Evolutionary conservation across 768 basidiomycete species (phyloP).

Genomic region (Xanthoconium stramineum): DNA sequence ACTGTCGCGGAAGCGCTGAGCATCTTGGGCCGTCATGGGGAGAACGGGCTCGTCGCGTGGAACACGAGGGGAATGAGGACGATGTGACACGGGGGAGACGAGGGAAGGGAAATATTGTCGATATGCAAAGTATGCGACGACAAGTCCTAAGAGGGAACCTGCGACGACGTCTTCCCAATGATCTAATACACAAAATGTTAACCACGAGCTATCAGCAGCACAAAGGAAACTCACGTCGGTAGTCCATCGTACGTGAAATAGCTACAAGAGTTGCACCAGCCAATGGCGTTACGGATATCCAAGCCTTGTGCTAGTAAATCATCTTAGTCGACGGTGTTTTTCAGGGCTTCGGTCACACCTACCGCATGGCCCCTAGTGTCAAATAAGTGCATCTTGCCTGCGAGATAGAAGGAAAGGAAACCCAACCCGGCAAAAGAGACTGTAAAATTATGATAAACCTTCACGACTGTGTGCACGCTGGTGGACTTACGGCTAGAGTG

Average conservation of each 20-base stretch:
- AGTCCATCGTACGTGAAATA: slow-evolving; percentile 89
- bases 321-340: not conserved
- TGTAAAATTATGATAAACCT: slow-evolving; percentile 27
- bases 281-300: slow-evolving; percentile 78
- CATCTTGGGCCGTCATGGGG: slow-evolving; percentile 34
- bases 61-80: slow-evolving; percentile 70
- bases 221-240: slow-evolving; percentile 53
- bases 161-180: slow-evolving; percentile 91
- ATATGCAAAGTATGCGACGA: slow-evolving; percentile 72
- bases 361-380: slow-evolving; percentile 75
- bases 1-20: slow-evolving; percentile 11
- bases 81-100: slow-evolving; percentile 56
- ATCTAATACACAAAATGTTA: slow-evolving; percentile 42
- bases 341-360: slow-evolving; percentile 17
- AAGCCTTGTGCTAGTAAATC: slow-evolving; percentile 62
- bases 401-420: slow-evolving; percentile 83
- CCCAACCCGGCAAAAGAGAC: slow-evolving; percentile 94
- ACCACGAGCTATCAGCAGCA: slow-evolving; percentile 8
- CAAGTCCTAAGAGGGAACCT: slow-evolving; percentile 71
- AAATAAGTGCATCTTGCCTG: slow-evolving; percentile 90
- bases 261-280: slow-evolving; percentile 75
- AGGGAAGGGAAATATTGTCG: slow-evolving; percentile 83
- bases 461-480: not conserved
- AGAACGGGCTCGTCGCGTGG: slow-evolving; percentile 41
- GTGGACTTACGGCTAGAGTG: slow-evolving; percentile 74